A percentile compares a stretch with the other conserved stretches of the same genome.
phyloP scores from a whole-genome alignment of 768 basidiomycete species.

The Hygrophorus pudorinus region DNA sequence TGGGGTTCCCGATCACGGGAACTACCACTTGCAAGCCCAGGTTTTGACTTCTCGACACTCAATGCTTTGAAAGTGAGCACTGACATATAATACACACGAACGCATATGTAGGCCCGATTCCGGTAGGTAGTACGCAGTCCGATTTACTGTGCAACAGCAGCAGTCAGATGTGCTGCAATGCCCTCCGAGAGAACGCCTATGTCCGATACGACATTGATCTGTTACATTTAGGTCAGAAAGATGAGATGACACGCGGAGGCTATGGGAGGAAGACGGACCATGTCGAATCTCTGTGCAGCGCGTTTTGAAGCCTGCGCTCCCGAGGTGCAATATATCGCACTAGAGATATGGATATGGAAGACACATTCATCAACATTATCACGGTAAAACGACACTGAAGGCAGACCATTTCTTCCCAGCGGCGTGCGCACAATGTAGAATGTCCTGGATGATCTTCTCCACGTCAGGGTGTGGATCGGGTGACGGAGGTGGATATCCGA shows the following conservation, averaged over 20 bases:
- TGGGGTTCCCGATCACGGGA: too few species aligned
- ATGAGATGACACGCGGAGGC: too few species aligned
- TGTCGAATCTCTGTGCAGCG: constrained; percentile 42
- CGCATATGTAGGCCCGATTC: too few species aligned
- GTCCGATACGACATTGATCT: constrained; percentile 44
- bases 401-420: constrained; percentile 35
- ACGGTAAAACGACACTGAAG: too few species aligned
- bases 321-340: constrained; percentile 39
- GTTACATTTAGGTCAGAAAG: neutral
- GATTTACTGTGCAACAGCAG: constrained; percentile 7
- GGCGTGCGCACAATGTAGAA: constrained; percentile 38
- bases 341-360: constrained; percentile 8
- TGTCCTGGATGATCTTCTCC: constrained; percentile 46
- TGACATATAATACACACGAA: too few species aligned
- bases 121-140: too few species aligned
- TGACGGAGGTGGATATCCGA: constrained; percentile 50
- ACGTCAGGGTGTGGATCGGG: constrained; percentile 59
- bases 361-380: too few species aligned
- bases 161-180: constrained; percentile 17
- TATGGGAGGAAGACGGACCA: constrained; percentile 25
- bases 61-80: too few species aligned
- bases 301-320: constrained; percentile 35
- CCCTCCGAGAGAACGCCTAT: constrained; percentile 32
- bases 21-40: too few species aligned
- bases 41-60: too few species aligned